Base-by-base conservation (phyloP, 2,329 filamentous ascomycete genomes). In the Aspergillus transmontanensis region DNA sequence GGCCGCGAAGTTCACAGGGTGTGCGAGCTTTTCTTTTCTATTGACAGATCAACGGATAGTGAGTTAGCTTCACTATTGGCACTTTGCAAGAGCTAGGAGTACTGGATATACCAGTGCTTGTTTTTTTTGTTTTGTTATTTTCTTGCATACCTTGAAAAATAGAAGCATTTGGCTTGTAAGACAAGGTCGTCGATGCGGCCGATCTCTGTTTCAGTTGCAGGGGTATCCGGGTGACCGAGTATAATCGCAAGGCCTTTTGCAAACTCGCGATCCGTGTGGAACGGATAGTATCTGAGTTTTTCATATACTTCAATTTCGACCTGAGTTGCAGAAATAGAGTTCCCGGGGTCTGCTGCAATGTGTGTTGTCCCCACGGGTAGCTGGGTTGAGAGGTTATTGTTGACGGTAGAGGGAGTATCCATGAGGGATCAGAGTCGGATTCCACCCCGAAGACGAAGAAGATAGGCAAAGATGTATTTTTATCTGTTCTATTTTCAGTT, bases 1-100 rank as follows among this genome's bases (percentile, higher is more conserved):
- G 57, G 79, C 79, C 59, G 86, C 79, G 68, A 90, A 91, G 73
- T 92, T 86, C 65, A 94, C 84, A 21, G 83, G 69, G 3, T 72
- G 64, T 6, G 66, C 59, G 19, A 79, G 55, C 2, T 76, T 76
- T 59, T 76, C 68, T 70, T 80, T 81, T 46, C 79, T 80, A 54
- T 41, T 41, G 6, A 41, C 21, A 32, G 57, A 39, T 36, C 26
- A 36, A 51, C 28, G 12, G 32, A n/a, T 7, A 16, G 6, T 11
- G 2, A 28, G 39, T 36, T 46, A 39, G 30, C 32, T 36, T 39
- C 21, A 4, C 4, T 19, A 34, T 51, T 32, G 28, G 9, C 41
- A 48, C 50, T 11, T 50, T 50, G 21, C 6, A 14, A 9, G 21
- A 10, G 23, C 21, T 32, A 56, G 56, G 16, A 60, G 19, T 26